Base-by-base conservation (phyloP, 202 grass and related monocot genomes). In the Schoenoplectus tabernaemontani region DNA sequence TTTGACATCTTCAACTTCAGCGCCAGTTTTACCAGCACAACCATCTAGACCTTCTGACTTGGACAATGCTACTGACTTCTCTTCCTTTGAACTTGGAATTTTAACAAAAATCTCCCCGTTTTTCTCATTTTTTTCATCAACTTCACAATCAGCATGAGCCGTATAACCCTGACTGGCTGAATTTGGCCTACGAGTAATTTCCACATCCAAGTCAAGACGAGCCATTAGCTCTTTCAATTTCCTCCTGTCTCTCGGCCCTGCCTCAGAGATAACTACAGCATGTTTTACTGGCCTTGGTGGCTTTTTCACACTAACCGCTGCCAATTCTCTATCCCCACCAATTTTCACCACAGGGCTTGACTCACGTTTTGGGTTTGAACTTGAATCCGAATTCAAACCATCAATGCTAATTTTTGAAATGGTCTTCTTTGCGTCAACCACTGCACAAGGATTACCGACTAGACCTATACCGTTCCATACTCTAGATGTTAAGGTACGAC, bases 151-250 rank as follows among this genome's bases (percentile, higher is more conserved):
- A 20, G 36, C 48, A 39, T 76, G 79, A 15, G 86, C 62, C 12
- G 88, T 89, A 65, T 80, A 90, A 57, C 89, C 80, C 54, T 80
- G 87, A 62, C 72, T 78, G 26, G 60, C 64, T 36, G 89, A 87
- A 75, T 87, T 75, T 85, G 86, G 60, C 77, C 77, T 86, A 58
- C 13, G 20, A 59, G 32, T 86, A 64, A 76, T 47, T 57, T 33
- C 56, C 0, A 77, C 75, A 43, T 86, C 81, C 12, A 81, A 87
- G 62, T 90, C 87, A 51, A 89, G 77, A 50, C 86, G 80, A 81
- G 91, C 89, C 94, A 97, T 93, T 3, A 97, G 87, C 80, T 97
- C 91, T 84, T 90, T 59, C 48, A 97, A 90, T 87, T 98, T 98
- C 79, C 81, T 94, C 67, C 88, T 86, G 59, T 86, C 87, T 62